Evolutionary conservation across 768 basidiomycete genomes (phyloP), one percentile per base, ranked within the genome.

Genomic region (Trametopsis cervina): DNA sequence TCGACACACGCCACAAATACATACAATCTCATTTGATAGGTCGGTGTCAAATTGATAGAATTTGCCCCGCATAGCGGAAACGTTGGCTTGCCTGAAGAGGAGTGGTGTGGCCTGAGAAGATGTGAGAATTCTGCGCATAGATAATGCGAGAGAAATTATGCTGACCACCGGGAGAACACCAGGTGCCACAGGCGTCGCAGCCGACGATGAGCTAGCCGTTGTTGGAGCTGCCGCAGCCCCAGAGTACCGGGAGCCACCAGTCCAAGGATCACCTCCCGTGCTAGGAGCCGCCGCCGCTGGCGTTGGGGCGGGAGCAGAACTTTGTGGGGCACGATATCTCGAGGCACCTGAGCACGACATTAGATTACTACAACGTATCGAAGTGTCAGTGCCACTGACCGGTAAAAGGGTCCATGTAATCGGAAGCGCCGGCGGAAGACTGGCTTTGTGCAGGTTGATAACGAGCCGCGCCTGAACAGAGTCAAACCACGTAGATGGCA

Each of bases 11-110:
- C 40, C 21, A 20, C 17, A 22, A 40, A 27, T 29, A 57, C 85
- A 55, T 59, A 92, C 89, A 44, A 81, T 83, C 60, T 87, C 84
- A 51, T 77, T 68, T 46, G 72, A 74, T 29, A 92, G 66, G 17
- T 66, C 74, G 38, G 85, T 79, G 55, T 90, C 76, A 42, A 92
- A 82, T 60, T 92, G 83, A 52, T 75, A 73, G 17, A 91, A 58
- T 64, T 94, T 94, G 18, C 73, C 72, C 58, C 80, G 81, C 81
- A 94, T 89, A 15, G 88, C 88, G 18, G 72, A 58, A 22, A 94
- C 75, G 62, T 81, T 82, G 2, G 82, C 89, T 70, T 91, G 88
- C 54, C 87, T 89, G 72, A 97, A 95, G n/a, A 75, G 70, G 17
- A 90, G 75, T 37, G 75, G 71, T 33, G 74, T 78, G 37, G 73